Evolutionary conservation across 805 yeast genomes (phyloP).

Genomic region (Kodamaea neixiangensis): DNA sequence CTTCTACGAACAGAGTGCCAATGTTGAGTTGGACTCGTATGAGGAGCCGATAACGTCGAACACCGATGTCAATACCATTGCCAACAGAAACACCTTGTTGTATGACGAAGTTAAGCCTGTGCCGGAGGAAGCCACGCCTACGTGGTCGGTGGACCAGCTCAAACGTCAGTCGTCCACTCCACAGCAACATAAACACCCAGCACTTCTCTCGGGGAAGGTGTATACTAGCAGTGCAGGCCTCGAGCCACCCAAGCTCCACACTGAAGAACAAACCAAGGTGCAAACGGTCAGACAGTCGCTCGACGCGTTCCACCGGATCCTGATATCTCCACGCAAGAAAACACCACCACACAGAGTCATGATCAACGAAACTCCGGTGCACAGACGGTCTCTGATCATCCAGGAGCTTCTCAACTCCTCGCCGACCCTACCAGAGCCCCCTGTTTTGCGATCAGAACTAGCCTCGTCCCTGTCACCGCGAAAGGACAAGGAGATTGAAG

Average conservation of each 20-base stretch:
- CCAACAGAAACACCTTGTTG: slow-evolving; percentile 18
- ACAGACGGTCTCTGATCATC: slow-evolving; percentile 34
- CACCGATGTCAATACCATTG: slow-evolving; percentile 22
- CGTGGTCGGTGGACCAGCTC: slow-evolving; percentile 35
- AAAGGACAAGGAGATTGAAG: slow-evolving; percentile 6
- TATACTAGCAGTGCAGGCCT: slow-evolving; percentile 7
- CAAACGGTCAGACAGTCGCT: slow-evolving; percentile 34
- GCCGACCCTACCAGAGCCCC: slow-evolving; percentile 47
- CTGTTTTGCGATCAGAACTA: slow-evolving; percentile 38
- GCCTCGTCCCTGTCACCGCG: slow-evolving; percentile 11
- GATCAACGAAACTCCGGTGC: slow-evolving; percentile 9
- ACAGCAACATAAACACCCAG: slow-evolving; percentile 20
- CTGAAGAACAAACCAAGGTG: slow-evolving; percentile 11
- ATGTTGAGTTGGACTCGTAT: slow-evolving; percentile 57
- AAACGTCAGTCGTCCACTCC: slow-evolving; percentile 32
- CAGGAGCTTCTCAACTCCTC: slow-evolving; percentile 41
- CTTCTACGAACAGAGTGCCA: slow-evolving; percentile 74
- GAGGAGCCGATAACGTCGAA: slow-evolving; percentile 39
- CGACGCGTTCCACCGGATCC: slow-evolving; percentile 31
- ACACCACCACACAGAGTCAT: slow-evolving; percentile 19
- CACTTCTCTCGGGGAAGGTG: slow-evolving; percentile 9
- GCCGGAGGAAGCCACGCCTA: slow-evolving; percentile 31
- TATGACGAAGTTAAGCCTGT: no score
- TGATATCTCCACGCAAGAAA: slow-evolving; percentile 34
- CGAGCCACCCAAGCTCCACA: slow-evolving; percentile 9